Base-by-base conservation (phyloP, 305 asterid genomes). In the Fraxinus paxiana region DNA sequence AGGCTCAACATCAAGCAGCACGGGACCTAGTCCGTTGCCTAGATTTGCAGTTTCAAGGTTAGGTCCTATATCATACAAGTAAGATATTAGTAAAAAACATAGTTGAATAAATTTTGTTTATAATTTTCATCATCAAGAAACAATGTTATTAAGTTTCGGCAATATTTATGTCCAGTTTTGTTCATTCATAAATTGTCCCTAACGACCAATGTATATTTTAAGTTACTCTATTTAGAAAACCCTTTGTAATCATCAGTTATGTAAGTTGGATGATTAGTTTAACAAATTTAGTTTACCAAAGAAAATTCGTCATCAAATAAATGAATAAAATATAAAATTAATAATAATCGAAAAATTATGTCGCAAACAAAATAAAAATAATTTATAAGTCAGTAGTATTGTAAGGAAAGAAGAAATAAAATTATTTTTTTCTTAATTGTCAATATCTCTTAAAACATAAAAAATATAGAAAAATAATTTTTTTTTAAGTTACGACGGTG, bases 11-110 rank as follows among this genome's bases (percentile, higher is more conserved):
- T 93, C 99, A 2, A 87, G 90, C 69, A 91, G 94, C 92, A 94
- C 90, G 13, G 96, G 98, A 46, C 97, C 97, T 43, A 94, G 99
- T 80, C 97, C 98, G 9, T 83, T 96, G 93, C 98, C 99, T 15
- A 92, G 96, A 84, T 94, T 94, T 85, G 98, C 97, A 26, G 90
- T 90, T 83, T 96, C 98, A 17, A 94, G 98, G 84, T 94, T 98
- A 17, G 98, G 98, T 82, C 98, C 99, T 46, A 84, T 93, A 80
- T 90, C 92, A n/a, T 94, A 92, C 85, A 90, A 91, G 84, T 91
- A 83, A 89, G 65, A 77, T 22, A 35, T 8, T 10, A 10, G 35
- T 9, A 63, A 8, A 61, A 63, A 35, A 35, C 6, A 0, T 63
- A 63, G 34, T 26, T 30, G 28, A 63, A 17, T 63, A 63, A 63